Base-by-base conservation (phyloP, 2,329 filamentous ascomycete genomes). In the Alternaria burnsii region DNA sequence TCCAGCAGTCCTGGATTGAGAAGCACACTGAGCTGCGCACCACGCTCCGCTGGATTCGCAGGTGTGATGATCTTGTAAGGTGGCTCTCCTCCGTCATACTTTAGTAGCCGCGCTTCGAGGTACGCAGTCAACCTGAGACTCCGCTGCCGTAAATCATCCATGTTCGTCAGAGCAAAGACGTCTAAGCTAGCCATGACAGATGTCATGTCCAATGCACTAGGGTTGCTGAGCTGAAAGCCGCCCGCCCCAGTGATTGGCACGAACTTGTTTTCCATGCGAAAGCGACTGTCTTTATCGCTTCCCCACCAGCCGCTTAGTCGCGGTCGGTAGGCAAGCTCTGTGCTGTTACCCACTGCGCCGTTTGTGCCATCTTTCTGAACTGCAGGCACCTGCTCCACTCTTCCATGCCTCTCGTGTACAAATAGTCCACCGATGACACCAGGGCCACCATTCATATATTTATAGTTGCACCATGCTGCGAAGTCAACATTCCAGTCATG, bases 401-500 rank as follows among this genome's bases (percentile, higher is more conserved):
- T 76, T 41, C 90, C 88, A 74, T 96, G 90, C 40, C 82, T 84
- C 73, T 92, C 87, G 76, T 97, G 92, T 9, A 97, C 90, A 67
- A 93, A 97, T 1, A 90, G 82, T 0, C 90, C 93, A 1, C 87
- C 92, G 65, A 96, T 96, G 16, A 89, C 85, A 4, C 93, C 93
- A 0, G 93, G 92, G 0, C 93, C 93, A 26, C 89, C 88, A 75
- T 97, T 97, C 76, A 97, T 86, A 81, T 97, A 97, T 81, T 97
- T 97, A 84, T 97, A 97, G 18, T 90, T 94, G 79, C 93, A 97
- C 93, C 93, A 97, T 55, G 87, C 91, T 16, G 94, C 93, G 71
- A 97, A 97, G 77, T 97, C 93, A 34, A 96, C 92, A 67, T 91
- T 86, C 93, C 93, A 97, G 70, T 94, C 91, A 78, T 97, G 93